Conservation (phyloP, 352 stramenopile species). For the Phytophthora foliorum region DNA sequence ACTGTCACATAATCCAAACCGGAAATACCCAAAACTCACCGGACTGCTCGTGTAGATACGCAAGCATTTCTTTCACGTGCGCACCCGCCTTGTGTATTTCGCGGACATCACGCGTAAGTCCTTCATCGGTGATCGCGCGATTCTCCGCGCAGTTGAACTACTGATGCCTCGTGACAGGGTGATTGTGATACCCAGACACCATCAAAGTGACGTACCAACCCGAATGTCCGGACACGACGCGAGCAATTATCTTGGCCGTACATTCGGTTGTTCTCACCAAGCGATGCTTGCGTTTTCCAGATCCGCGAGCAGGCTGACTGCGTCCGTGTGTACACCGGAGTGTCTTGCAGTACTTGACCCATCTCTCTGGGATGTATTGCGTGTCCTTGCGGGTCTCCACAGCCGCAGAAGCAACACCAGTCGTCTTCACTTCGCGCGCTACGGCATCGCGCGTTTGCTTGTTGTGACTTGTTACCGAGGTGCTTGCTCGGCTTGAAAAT, state of each 20-base stretch:
- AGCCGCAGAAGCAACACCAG: neutral
- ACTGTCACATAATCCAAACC: too few species aligned
- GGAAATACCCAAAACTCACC: conserved; percentile 4
- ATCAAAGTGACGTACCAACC: too few species aligned
- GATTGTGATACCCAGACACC: too few species aligned
- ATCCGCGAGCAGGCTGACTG: neutral
- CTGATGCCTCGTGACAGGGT: conserved; percentile 1
- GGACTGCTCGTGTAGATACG: neutral
- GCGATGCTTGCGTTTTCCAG: neutral
- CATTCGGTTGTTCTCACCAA: neutral
- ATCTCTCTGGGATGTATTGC: neutral
- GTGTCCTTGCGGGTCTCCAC: neutral
- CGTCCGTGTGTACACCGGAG: neutral
- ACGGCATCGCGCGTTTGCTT: neutral
- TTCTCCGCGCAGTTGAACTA: conserved; percentile 6
- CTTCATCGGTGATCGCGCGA: neutral
- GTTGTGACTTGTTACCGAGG: neutral
- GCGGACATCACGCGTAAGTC: neutral
- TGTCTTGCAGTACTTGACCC: neutral
- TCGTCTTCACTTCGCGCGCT: neutral
- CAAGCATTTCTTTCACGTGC: neutral
- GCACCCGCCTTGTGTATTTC: conserved; percentile 1
- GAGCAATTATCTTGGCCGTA: neutral
- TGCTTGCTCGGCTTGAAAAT: too few species aligned
- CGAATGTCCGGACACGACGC: too few species aligned